Conservation (phyloP, 306 rosid species). For the Morella rubra region DNA sequence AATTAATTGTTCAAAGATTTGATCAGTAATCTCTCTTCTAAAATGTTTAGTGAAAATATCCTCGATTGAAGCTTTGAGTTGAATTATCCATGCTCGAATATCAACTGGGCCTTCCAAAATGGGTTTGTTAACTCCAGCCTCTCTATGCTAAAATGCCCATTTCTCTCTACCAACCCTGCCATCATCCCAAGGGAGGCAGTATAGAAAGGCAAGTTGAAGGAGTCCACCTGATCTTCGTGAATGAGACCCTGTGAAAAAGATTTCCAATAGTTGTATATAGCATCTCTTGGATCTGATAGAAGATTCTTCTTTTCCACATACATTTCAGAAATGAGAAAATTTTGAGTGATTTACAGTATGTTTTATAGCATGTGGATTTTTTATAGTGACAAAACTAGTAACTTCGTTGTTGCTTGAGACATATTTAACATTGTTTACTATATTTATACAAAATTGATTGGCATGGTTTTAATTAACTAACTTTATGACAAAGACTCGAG, state of each 20-base stretch:
- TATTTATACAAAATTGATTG: too few relatives aligned
- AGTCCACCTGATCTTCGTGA: constrained; percentile 44
- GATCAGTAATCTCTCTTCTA: constrained; percentile 25
- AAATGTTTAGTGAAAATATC: constrained; percentile 41
- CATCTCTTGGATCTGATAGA: too few relatives aligned
- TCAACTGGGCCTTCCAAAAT: constrained; percentile 31
- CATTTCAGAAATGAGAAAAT: too few relatives aligned
- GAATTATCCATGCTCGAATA: constrained; percentile 21
- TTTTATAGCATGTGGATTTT: too few relatives aligned
- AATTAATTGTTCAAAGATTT: constrained; percentile 37
- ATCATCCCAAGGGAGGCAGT: constrained; percentile 47
- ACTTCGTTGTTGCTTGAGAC: too few relatives aligned
- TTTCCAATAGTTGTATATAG: not conserved
- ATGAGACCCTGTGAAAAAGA: constrained; percentile 37
- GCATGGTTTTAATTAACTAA: too few relatives aligned
- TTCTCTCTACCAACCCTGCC: constrained; percentile 34
- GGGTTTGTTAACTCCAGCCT: constrained; percentile 45
- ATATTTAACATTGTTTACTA: too few relatives aligned
- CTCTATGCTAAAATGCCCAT: constrained; percentile 46
- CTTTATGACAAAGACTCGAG: too few relatives aligned
- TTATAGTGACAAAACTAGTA: too few relatives aligned
- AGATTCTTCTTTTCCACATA: too few relatives aligned
- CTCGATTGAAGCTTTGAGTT: constrained; percentile 52
- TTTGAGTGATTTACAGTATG: too few relatives aligned
- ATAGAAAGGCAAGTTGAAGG: constrained; percentile 55